Conservation (phyloP, 305 asterid species). For the Rubia tinctorum region DNA sequence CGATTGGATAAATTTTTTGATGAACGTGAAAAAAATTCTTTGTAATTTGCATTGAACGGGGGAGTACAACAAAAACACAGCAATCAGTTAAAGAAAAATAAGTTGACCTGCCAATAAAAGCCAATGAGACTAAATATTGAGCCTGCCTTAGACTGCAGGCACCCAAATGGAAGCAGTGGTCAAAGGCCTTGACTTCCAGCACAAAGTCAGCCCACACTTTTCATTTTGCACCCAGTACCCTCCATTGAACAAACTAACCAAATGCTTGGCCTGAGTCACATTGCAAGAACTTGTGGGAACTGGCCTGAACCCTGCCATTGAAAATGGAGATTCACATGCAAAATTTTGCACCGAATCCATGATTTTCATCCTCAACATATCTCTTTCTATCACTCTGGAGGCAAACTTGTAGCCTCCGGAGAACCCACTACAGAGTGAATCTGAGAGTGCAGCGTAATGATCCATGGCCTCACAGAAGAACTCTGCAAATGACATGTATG, state of each 20-base stretch:
- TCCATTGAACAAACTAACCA: constrained; percentile 31
- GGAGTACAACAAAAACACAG: neutral
- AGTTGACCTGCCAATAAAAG: constrained; percentile 17
- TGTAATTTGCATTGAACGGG: too few relatives aligned
- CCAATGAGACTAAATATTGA: neutral
- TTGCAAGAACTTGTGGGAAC: constrained; percentile 37
- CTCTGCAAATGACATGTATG: constrained; percentile 27
- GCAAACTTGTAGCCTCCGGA: constrained; percentile 28
- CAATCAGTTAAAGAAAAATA: neutral
- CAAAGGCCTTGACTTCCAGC: constrained; percentile 42
- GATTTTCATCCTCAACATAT: constrained; percentile 25
- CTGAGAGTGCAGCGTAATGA: constrained; percentile 31
- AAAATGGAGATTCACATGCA: constrained; percentile 20
- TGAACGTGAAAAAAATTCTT: too few relatives aligned
- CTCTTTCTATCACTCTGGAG: constrained; percentile 30
- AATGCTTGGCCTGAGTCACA: constrained; percentile 36
- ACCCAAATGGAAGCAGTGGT: constrained; percentile 37
- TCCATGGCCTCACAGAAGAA: constrained; percentile 34
- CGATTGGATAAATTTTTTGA: too few relatives aligned
- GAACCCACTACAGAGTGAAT: constrained; percentile 30
- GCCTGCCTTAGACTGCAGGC: constrained; percentile 18
- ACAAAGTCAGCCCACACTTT: constrained; percentile 24
- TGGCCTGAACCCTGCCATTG: constrained; percentile 28
- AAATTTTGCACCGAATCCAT: constrained; percentile 26
- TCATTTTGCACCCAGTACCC: constrained; percentile 41